Percentiles rank a stretch among this genome's conserved stretches.
phyloP scores from a whole-genome alignment of 805 yeast genomes.

The Torulaspora gathmanii region DNA sequence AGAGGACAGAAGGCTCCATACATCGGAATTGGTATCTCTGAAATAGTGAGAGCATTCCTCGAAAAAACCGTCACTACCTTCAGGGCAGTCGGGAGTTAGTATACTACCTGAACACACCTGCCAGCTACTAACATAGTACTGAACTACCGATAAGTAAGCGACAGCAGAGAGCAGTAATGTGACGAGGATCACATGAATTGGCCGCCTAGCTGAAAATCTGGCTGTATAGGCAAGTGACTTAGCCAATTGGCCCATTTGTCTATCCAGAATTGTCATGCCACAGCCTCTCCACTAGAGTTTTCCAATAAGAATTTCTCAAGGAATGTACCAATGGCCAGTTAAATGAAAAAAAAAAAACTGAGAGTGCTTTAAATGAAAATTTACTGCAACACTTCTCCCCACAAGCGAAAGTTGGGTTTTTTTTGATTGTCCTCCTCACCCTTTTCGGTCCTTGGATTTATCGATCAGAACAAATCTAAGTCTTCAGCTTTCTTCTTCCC shows the following conservation, averaged over 20 bases:
- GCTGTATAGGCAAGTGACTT: slow-evolving; percentile 45
- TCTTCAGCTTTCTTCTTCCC: not conserved
- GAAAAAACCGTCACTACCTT: slow-evolving; percentile 17
- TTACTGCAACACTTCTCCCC: not conserved
- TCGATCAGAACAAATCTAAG: slow-evolving; percentile 6
- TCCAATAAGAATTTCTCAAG: not conserved
- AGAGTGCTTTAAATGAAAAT: not conserved
- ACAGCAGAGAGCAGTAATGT: slow-evolving; percentile 72
- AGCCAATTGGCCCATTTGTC: slow-evolving; percentile 34
- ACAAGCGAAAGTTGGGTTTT: not conserved
- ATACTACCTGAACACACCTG: slow-evolving; percentile 27
- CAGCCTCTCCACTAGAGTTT: not conserved
- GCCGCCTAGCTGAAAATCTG: slow-evolving; percentile 63
- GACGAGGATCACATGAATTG: slow-evolving; percentile 79
- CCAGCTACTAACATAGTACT: slow-evolving; percentile 51
- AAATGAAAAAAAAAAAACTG: not conserved
- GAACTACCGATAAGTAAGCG: slow-evolving; percentile 70
- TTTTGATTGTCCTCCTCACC: not conserved
- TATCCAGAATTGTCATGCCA: slow-evolving; percentile 29
- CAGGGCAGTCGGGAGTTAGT: slow-evolving; percentile 16
- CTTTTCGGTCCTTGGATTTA: slow-evolving; percentile 8
- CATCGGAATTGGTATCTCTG: slow-evolving; percentile 16
- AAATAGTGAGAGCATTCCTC: slow-evolving; percentile 30
- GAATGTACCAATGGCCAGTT: not conserved
- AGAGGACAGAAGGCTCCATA: slow-evolving; percentile 22